Evolutionary conservation across 768 basidiomycete species (phyloP).

Genomic region (Boletus rufocinnamomeus): DNA sequence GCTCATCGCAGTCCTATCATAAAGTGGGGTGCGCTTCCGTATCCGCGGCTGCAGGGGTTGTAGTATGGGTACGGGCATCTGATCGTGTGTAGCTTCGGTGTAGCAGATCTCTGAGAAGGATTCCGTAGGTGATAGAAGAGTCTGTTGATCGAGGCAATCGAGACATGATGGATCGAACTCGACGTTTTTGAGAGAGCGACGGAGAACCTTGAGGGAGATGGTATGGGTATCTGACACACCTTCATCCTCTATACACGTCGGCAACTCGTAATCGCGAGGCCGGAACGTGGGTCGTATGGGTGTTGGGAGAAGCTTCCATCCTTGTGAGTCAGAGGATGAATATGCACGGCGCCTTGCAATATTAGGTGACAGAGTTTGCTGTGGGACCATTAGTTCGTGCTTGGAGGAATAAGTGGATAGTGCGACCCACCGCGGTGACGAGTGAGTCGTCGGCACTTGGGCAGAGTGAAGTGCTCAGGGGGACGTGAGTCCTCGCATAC

Average conservation of each 20-base stretch:
- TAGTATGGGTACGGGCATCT: conserved; percentile 27
- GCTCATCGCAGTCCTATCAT: conserved; percentile 37
- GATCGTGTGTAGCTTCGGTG: conserved; percentile 40
- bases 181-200: conserved; percentile 37
- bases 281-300: conserved; percentile 38
- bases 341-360: conserved; percentile 33
- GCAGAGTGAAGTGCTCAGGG: conserved; percentile 29
- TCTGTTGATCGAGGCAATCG: conserved; percentile 44
- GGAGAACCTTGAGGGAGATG: conserved; percentile 34
- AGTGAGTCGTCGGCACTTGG: conserved; percentile 33
- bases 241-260: conserved; percentile 33
- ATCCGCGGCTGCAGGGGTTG: conserved; percentile 37
- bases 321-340: conserved; percentile 36
- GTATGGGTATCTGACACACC: conserved; percentile 29
- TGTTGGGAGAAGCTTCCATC: conserved; percentile 35
- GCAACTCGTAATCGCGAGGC: conserved; percentile 36
- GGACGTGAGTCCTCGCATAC: conserved; percentile 35
- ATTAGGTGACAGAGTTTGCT: conserved; percentile 20
- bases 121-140: conserved; percentile 41
- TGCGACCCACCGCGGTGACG: conserved; percentile 22
- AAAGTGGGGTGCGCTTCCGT: conserved; percentile 30
- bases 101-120: conserved; percentile 48
- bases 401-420: not conserved
- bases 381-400: not conserved
- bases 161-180: conserved; percentile 45